Base-by-base conservation (phyloP, 805 yeast genomes). In the Wickerhamiella shivajii region DNA sequence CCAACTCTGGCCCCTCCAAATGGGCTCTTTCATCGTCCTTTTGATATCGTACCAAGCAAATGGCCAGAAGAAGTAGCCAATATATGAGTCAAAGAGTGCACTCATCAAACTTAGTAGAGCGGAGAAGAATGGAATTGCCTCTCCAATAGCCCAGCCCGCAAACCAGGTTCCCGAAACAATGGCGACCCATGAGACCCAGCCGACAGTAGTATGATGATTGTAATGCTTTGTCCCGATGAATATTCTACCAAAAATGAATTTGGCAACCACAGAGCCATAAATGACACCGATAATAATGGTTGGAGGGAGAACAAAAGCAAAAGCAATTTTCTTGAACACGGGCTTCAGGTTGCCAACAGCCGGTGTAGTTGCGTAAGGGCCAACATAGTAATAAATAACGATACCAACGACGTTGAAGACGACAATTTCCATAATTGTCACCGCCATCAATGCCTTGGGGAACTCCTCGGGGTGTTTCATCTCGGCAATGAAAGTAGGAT, bases 31-130 rank as follows among this genome's bases (percentile, higher is more conserved):
- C 20, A 31, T n/a, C 23, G 33, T 8, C 26, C 37, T 14, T 16
- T 27, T 12, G 5, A 26, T 10, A 15, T 33, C 32, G n/a, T 14
- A 61, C 49, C 50, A 71, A 0, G 77, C 76, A 19, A 67, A 63
- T 11, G 74, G 55, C 77, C 77, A 71, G 43, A 70, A 71, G 5
- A 70, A 67, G 43, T 69, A 71, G 0, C 77, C 77, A 42, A 71
- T 71, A 73, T 75, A 71, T 48, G 76, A 69, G 49, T 71, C 77
- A 44, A 71, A 71, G 33, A 71, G 53, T 2, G 77, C 69, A 10
- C 70, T 64, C 75, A 71, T 69, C 44, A 71, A 53, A 3, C 74
- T 61, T 21, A 71, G 55, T 39, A 71, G 51, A 43, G 70, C 76
- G 18, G 69, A 61, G 51, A 71, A 71, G 49, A 71, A 70, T n/a